A percentile compares a stretch with the other conserved stretches of the same genome.
These are phyloP conservation scores for Populus simonii DNA, from an alignment of 345 rosid species.

Conservation along the genomic window DNA sequence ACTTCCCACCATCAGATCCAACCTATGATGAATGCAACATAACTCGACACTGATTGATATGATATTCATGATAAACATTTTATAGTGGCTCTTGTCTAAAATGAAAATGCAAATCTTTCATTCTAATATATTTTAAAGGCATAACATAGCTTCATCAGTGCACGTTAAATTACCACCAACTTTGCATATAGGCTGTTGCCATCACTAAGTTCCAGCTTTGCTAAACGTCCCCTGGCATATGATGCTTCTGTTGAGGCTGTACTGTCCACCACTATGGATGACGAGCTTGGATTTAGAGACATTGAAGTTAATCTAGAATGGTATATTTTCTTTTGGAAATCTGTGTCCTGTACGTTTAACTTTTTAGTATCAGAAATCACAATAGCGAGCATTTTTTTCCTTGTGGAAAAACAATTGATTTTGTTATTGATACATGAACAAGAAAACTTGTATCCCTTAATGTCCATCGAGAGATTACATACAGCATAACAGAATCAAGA, in stretches of 20 bases:
- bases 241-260: conserved; percentile 38
- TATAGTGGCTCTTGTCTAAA: background rate
- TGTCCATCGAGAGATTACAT: background rate
- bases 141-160: conserved; percentile 8
- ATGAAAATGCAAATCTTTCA: background rate
- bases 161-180: conserved; percentile 69
- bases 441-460: background rate
- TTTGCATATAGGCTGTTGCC: conserved; percentile 70
- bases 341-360: conserved; percentile 50
- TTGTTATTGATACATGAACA: background rate
- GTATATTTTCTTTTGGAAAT: conserved; percentile 58
- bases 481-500: background rate
- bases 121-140: background rate
- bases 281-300: conserved; percentile 57
- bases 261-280: conserved; percentile 38
- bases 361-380: conserved; percentile 3
- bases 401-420: background rate
- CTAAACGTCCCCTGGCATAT: conserved; percentile 47
- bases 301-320: conserved; percentile 69
- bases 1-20: conserved; percentile 92
- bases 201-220: conserved; percentile 72
- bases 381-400: background rate
- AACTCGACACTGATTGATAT: background rate
- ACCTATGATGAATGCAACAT: conserved; percentile 47
- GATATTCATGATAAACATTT: background rate